Conservation (phyloP, 2,329 filamentous ascomycete species). For the Colletotrichum gloeosporioides region DNA sequence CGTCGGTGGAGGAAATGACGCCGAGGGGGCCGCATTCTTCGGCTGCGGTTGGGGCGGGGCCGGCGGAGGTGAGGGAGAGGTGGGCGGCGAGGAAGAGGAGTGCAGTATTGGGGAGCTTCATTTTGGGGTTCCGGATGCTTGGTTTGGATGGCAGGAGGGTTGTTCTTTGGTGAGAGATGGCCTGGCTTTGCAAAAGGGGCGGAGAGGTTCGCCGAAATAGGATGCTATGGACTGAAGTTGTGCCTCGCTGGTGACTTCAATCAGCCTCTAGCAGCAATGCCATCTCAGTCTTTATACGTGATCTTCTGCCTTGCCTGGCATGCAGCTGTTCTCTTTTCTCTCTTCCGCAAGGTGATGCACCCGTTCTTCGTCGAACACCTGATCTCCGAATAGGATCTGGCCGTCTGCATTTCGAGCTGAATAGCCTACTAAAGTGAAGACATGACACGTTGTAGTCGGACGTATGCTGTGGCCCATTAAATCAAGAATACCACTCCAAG, state of each 20-base stretch:
- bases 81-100: not conserved
- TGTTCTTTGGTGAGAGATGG: not conserved
- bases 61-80: not conserved
- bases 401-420: too few species aligned
- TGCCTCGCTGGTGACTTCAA: not conserved
- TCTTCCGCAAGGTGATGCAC: too few species aligned
- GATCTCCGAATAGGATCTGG: too few species aligned
- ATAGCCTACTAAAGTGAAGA: too few species aligned
- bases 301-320: not conserved
- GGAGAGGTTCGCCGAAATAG: too few species aligned
- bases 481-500: too few species aligned
- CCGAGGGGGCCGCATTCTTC: not conserved
- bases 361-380: too few species aligned
- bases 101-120: not conserved
- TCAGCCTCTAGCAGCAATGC: rapidly evolving
- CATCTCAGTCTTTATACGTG: not conserved
- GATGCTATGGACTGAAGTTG: not conserved
- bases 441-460: too few species aligned
- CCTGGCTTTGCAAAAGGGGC: not conserved
- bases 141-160: too few species aligned
- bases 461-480: too few species aligned
- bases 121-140: not conserved
- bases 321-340: not conserved
- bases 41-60: not conserved
- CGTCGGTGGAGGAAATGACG: not conserved